Conservation (phyloP, 805 yeast genomes). For the Cyberlindnera americana region DNA sequence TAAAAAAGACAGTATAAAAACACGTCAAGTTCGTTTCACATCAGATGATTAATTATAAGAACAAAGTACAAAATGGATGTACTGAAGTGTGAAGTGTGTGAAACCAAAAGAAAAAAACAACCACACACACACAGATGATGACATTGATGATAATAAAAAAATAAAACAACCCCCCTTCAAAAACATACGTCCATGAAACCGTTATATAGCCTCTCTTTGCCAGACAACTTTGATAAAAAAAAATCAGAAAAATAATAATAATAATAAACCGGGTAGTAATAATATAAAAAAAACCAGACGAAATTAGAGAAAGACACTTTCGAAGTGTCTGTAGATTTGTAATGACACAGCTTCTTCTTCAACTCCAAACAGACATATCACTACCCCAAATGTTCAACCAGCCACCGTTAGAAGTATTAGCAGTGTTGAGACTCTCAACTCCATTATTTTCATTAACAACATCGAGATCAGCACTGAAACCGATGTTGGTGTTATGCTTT, state of each 20-base stretch:
- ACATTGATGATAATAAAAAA: not conserved
- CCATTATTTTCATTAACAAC: slow-evolving; percentile 7
- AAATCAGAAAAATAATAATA: not conserved
- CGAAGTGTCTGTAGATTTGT: not conserved
- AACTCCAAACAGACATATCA: slow-evolving; percentile 31
- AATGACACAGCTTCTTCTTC: not conserved
- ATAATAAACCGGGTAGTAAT: not conserved
- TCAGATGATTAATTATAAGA: slow-evolving; percentile 4
- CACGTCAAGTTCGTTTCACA: slow-evolving; percentile 9
- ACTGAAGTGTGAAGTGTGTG: not conserved
- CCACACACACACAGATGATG: slow-evolving; percentile 2
- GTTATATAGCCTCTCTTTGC: slow-evolving; percentile 4
- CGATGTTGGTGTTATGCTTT: not conserved
- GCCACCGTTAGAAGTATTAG: slow-evolving; percentile 18
- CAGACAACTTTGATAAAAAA: no score
- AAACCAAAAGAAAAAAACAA: no score
- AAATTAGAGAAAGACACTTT: not conserved
- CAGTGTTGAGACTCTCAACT: slow-evolving; percentile 5
- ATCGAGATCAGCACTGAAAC: slow-evolving; percentile 1
- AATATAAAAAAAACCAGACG: not conserved
- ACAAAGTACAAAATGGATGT: slow-evolving; percentile 3
- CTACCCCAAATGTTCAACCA: slow-evolving; percentile 30
- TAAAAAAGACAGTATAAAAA: not conserved
- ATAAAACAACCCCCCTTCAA: slow-evolving; percentile 1
- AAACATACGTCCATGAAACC: slow-evolving; percentile 6